phyloP scores from a whole-genome alignment of 805 yeast species.

The Torulaspora maleeae region DNA sequence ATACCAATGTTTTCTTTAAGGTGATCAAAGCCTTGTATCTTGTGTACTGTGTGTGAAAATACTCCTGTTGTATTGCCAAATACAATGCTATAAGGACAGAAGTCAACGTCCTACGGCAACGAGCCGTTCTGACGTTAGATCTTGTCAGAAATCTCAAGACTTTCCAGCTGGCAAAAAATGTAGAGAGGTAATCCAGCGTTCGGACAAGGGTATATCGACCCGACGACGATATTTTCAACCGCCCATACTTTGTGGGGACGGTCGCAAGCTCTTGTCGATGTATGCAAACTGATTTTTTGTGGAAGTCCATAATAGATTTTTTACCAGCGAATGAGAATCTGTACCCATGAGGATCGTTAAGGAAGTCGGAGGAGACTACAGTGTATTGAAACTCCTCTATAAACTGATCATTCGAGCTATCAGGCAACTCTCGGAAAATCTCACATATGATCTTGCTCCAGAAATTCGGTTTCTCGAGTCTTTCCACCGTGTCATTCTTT shows the following conservation, averaged over 20 bases:
- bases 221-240: slow-evolving; percentile 6
- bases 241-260: slow-evolving; percentile 25
- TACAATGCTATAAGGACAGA: slow-evolving; percentile 17
- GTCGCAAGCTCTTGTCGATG: slow-evolving; percentile 11
- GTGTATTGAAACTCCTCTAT: slow-evolving; percentile 49
- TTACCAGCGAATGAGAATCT: slow-evolving; percentile 22
- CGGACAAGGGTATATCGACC: slow-evolving; percentile 5
- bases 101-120: slow-evolving; percentile 7
- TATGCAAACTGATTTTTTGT: slow-evolving; percentile 13
- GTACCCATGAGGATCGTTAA: slow-evolving; percentile 39
- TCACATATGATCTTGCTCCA: slow-evolving; percentile 8
- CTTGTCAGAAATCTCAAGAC: slow-evolving; percentile 5
- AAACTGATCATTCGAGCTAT: slow-evolving; percentile 29
- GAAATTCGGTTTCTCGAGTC: not conserved
- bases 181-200: slow-evolving; percentile 10
- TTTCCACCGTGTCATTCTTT: not conserved
- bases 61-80: slow-evolving; percentile 26
- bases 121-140: not conserved
- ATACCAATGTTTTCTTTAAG: slow-evolving; percentile 13
- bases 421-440: slow-evolving; percentile 16
- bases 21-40: slow-evolving; percentile 18
- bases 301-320: slow-evolving; percentile 22
- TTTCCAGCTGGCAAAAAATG: slow-evolving; percentile 5
- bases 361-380: slow-evolving; percentile 45
- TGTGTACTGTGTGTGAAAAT: slow-evolving; percentile 18